These are phyloP conservation scores for Aphanomyces euteiches DNA, from an alignment of 352 stramenopile genomes.

Conservation along the genomic window DNA sequence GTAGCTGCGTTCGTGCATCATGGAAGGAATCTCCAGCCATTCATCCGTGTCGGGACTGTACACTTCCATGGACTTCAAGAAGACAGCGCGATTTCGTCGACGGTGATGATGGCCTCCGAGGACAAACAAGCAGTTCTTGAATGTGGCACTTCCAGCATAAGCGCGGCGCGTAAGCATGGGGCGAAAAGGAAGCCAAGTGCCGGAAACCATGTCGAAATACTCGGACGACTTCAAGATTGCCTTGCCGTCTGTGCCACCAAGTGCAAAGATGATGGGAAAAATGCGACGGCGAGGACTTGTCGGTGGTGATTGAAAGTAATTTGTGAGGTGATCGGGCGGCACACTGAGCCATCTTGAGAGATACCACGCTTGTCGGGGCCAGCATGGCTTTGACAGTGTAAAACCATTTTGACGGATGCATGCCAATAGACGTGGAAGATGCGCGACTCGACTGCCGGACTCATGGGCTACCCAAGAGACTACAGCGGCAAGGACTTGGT, in stretches of 20 bases:
- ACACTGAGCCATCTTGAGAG: not conserved
- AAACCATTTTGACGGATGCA: not conserved
- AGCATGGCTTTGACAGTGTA: not conserved
- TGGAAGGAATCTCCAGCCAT: constrained; percentile 51
- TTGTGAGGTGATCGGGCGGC: not conserved
- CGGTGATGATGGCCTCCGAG: constrained; percentile 57
- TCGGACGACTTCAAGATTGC: constrained; percentile 55
- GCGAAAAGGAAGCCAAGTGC: constrained; percentile 51
- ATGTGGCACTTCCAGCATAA: constrained; percentile 54
- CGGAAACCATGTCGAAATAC: constrained; percentile 60
- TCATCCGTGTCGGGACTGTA: constrained; percentile 52
- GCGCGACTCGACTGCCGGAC: not conserved
- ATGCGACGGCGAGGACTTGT: not conserved
- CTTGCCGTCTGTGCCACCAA: constrained; percentile 65
- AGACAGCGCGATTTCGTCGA: constrained; percentile 17
- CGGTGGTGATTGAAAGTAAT: not conserved
- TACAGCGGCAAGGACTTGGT: constrained; percentile 34
- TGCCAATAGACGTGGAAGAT: not conserved
- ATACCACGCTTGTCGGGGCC: too few species aligned
- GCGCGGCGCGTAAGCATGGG: constrained; percentile 55
- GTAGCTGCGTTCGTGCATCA: constrained; percentile 60
- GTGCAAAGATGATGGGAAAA: constrained; percentile 54
- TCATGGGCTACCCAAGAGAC: constrained; percentile 54
- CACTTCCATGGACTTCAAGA: constrained; percentile 56
- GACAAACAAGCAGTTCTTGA: constrained; percentile 52